These are phyloP conservation scores for Haberlea rhodopensis DNA, from an alignment of 257 asterid species.

Conservation along the genomic window DNA sequence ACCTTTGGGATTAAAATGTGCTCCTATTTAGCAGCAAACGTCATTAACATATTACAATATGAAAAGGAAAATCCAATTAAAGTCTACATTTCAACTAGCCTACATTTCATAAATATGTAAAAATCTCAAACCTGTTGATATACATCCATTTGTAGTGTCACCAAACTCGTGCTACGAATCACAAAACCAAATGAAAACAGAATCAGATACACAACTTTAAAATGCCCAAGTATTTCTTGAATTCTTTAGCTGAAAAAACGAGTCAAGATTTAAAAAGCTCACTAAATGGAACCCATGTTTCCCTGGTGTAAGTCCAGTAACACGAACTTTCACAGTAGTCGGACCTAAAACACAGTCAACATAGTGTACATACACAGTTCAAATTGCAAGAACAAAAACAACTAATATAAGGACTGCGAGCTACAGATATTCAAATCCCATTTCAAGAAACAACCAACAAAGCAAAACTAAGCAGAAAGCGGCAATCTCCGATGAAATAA, in stretches of 20 bases:
- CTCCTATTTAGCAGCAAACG: slow-evolving; percentile 45
- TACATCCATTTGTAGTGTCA: slow-evolving; percentile 96
- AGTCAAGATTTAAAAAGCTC: slow-evolving; percentile 28
- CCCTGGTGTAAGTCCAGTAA: slow-evolving; percentile 90
- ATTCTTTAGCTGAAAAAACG: slow-evolving; percentile 11
- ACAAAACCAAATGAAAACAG: slow-evolving; percentile 14
- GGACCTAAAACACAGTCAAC: slow-evolving; percentile 51
- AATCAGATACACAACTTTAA: slow-evolving; percentile 11
- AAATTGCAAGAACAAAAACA: slow-evolving; percentile 9
- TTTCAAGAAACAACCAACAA: not conserved
- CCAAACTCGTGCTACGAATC: slow-evolving; percentile 84
- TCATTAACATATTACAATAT: slow-evolving; percentile 1
- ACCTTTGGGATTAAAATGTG: slow-evolving; percentile 85
- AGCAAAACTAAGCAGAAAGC: slow-evolving; percentile 1
- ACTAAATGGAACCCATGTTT: slow-evolving; percentile 93
- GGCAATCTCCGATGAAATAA: not conserved
- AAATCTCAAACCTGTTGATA: slow-evolving; percentile 76
- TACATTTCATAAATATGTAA: slow-evolving; percentile 13
- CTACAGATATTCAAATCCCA: not conserved
- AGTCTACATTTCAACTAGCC: slow-evolving; percentile 12
- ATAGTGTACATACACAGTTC: slow-evolving; percentile 16
- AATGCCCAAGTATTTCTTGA: not conserved
- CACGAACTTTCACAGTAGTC: slow-evolving; percentile 77
- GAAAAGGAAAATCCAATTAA: not conserved
- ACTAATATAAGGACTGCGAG: not conserved